These are phyloP conservation scores for Ogataea glucozyma DNA, from an alignment of 805 yeast species.

Conservation along the genomic window DNA sequence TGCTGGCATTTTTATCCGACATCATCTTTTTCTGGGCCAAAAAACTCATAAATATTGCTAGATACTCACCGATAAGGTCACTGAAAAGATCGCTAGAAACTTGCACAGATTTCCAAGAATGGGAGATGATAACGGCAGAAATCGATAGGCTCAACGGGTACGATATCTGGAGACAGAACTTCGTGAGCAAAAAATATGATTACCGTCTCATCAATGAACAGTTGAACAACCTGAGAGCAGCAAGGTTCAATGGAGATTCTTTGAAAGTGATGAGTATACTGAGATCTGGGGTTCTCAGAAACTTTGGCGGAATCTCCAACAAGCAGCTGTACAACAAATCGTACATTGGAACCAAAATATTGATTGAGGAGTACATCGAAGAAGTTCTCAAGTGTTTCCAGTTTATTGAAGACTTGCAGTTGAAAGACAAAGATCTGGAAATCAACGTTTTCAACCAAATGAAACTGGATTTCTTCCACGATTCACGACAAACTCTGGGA, in stretches of 20 bases:
- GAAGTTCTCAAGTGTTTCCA: slow-evolving; percentile 73
- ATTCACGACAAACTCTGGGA: slow-evolving; percentile 83
- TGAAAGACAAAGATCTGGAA: slow-evolving; percentile 29
- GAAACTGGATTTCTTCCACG: slow-evolving; percentile 78
- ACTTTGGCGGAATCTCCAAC: slow-evolving; percentile 88
- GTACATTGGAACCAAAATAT: slow-evolving; percentile 81
- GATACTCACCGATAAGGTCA: slow-evolving; percentile 24
- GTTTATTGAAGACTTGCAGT: slow-evolving; percentile 50
- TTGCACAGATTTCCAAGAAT: slow-evolving; percentile 65
- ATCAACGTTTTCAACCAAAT: slow-evolving; percentile 53
- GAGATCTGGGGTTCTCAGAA: slow-evolving; percentile 81
- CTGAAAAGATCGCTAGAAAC: slow-evolving; percentile 34
- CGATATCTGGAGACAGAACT: slow-evolving; percentile 77
- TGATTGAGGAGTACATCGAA: slow-evolving; percentile 82
- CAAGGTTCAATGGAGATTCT: slow-evolving; percentile 60
- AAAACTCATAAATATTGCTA: slow-evolving; percentile 22
- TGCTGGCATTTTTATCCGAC: slow-evolving; percentile 41
- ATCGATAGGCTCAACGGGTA: slow-evolving; percentile 55
- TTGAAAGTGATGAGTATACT: slow-evolving; percentile 62
- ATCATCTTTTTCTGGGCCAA: slow-evolving; percentile 49
- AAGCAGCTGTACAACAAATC: slow-evolving; percentile 77
- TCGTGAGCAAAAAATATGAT: slow-evolving; percentile 79
- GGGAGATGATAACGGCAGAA: slow-evolving; percentile 56
- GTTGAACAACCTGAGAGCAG: slow-evolving; percentile 57
- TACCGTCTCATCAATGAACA: slow-evolving; percentile 79